Evolutionary conservation across 805 yeast genomes (phyloP).

Genomic region (baker's yeast (Saccharomyces cerevisiae)): DNA sequence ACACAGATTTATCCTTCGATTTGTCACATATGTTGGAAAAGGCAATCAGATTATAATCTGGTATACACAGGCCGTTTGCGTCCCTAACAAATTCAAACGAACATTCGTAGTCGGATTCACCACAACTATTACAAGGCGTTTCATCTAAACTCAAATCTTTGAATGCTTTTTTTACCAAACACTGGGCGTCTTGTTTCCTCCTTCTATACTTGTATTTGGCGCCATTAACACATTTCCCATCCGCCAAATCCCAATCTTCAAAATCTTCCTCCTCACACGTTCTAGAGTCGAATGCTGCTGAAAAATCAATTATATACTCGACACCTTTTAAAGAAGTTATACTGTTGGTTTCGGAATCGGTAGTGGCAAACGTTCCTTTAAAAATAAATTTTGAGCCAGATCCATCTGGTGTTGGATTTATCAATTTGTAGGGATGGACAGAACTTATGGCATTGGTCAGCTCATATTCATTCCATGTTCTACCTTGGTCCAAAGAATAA

Average conservation of each 20-base stretch:
- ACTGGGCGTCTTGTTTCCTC: conserved; percentile 56
- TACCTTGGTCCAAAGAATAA: conserved; percentile 69
- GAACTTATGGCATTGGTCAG: conserved; percentile 17
- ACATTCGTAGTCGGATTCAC: conserved; percentile 65
- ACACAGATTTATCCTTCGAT: conserved; percentile 5
- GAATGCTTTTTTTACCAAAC: conserved; percentile 38
- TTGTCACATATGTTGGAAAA: conserved; percentile 16
- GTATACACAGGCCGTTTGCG: conserved; percentile 41
- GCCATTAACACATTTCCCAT: conserved; percentile 54
- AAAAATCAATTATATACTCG: conserved; percentile 42
- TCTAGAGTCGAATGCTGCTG: conserved; percentile 41
- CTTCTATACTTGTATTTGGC: conserved; percentile 54
- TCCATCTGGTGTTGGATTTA: conserved; percentile 60
- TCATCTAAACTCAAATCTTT: conserved; percentile 35
- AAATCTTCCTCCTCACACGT: conserved; percentile 45
- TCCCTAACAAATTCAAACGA: conserved; percentile 39
- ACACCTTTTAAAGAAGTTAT: not conserved
- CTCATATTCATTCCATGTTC: conserved; percentile 47
- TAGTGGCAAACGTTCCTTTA: conserved; percentile 33
- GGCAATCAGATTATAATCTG: conserved; percentile 22
- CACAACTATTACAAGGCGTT: conserved; percentile 54
- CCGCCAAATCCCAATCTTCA: conserved; percentile 47
- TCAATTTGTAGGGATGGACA: conserved; percentile 32
- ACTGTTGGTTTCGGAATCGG: not conserved
- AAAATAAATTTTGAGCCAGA: conserved; percentile 51